A percentile compares a stretch with the other conserved stretches of the same genome.
Evolutionary conservation across 495 filamentous ascomycete species (phyloP).

Genomic region (Penicillium riverlandense): DNA sequence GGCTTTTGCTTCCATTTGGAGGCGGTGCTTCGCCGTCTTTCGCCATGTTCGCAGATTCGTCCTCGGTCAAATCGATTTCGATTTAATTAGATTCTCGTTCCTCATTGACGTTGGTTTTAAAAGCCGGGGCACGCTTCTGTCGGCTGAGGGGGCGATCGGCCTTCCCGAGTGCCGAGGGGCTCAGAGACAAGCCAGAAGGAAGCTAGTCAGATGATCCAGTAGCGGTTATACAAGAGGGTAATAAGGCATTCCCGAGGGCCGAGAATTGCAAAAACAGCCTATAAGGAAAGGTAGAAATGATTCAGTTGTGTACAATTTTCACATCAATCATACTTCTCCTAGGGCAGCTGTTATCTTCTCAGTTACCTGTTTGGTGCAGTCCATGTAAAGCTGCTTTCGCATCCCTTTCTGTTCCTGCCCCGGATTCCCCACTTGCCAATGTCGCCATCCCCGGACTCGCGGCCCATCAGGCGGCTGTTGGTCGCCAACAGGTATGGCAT

Average conservation of each 20-base stretch:
- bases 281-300: slow-evolving; percentile 1
- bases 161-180: too few relatives aligned
- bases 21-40: slow-evolving; percentile 7
- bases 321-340: too few relatives aligned
- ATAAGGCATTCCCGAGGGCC: slow-evolving; percentile 5
- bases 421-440: slow-evolving; percentile 2
- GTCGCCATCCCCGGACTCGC: slow-evolving; percentile 14
- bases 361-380: too few relatives aligned
- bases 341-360: too few relatives aligned
- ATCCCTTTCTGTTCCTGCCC: not conserved
- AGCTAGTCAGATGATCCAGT: too few relatives aligned
- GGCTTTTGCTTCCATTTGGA: slow-evolving; percentile 5
- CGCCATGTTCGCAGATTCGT: slow-evolving; percentile 5
- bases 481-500: slow-evolving; percentile 47
- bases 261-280: slow-evolving; percentile 3
- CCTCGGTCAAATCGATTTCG: too few relatives aligned
- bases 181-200: too few relatives aligned
- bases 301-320: too few relatives aligned
- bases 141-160: slow-evolving; percentile 5
- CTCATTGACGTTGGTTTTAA: not conserved
- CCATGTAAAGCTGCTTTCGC: too few relatives aligned
- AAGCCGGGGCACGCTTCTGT: not conserved
- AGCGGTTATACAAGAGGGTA: too few relatives aligned
- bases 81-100: too few relatives aligned
- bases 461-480: slow-evolving; percentile 44